phyloP scores from a whole-genome alignment of 208 protist genomes.

The Acanthamoeba lenticulata region DNA sequence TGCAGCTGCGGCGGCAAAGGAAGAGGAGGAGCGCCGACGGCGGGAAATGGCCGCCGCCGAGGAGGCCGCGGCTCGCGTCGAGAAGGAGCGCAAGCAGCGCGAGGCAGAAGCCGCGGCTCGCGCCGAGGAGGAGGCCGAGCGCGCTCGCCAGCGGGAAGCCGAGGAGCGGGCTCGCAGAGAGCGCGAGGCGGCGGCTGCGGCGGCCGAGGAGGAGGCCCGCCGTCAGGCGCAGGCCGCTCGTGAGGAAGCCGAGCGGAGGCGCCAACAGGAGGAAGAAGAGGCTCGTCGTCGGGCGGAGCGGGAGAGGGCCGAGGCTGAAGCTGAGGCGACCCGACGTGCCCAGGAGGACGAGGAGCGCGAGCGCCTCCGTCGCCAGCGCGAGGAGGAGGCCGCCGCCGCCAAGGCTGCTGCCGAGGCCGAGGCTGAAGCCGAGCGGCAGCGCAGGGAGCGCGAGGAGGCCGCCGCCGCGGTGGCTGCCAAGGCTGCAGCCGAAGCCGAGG shows the following conservation, averaged over 20 bases:
- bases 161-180: background rate
- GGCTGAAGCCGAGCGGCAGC: background rate
- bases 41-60: background rate
- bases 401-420: too few relatives aligned
- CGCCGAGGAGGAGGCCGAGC: background rate
- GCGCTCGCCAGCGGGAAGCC: background rate
- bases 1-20: background rate
- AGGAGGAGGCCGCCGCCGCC: background rate
- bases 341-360: too few relatives aligned
- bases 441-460: background rate
- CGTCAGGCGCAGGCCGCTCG: too few relatives aligned
- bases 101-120: background rate
- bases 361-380: too few relatives aligned
- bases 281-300: too few relatives aligned
- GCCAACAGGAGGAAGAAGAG: background rate
- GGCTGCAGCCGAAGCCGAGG: too few relatives aligned
- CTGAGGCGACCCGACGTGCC: too few relatives aligned
- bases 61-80: background rate
- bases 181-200: background rate
- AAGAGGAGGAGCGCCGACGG: background rate
- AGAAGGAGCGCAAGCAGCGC: background rate
- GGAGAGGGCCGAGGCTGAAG: too few relatives aligned
- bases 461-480: too few relatives aligned
- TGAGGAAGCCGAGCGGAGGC: background rate
- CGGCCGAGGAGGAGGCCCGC: too few relatives aligned